phyloP scores from a whole-genome alignment of 208 protist genomes.

The Crithidia fasciculata region DNA sequence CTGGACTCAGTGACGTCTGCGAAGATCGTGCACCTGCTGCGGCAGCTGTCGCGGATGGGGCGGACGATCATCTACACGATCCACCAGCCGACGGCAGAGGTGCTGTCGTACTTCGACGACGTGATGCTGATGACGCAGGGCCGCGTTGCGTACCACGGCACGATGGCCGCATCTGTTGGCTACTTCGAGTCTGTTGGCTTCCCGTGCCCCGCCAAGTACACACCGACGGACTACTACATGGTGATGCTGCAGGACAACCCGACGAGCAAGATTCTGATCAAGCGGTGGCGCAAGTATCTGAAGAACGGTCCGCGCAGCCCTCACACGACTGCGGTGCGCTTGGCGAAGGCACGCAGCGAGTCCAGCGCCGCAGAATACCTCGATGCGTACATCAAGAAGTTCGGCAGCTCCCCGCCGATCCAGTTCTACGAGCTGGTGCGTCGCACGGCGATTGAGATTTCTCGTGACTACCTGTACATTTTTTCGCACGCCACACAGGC shows the following conservation, averaged over 20 bases:
- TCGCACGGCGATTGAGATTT: conserved; percentile 46
- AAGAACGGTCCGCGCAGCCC: conserved; percentile 54
- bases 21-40: conserved; percentile 82
- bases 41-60: conserved; percentile 69
- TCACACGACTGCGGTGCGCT: conserved; percentile 58
- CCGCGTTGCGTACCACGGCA: conserved; percentile 83
- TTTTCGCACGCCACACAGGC: conserved; percentile 51
- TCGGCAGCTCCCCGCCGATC: conserved; percentile 44
- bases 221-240: conserved; percentile 92
- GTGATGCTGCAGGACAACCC: conserved; percentile 71
- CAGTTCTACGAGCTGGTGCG: conserved; percentile 66
- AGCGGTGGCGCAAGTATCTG: conserved; percentile 70
- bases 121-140: conserved; percentile 90
- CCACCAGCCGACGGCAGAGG: conserved; percentile 93
- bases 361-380: conserved; percentile 54
- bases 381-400: conserved; percentile 52
- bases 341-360: conserved; percentile 38
- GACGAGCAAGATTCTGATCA: conserved; percentile 56
- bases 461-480: conserved; percentile 51
- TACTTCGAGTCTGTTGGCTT: conserved; percentile 91
- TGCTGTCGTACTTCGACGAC: conserved; percentile 92
- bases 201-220: conserved; percentile 67
- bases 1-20: conserved; percentile 89
- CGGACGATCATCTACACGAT: conserved; percentile 94
- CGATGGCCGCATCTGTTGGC: conserved; percentile 55